Conservation (phyloP, 139 green algal species). For the Chlamydomonas incerta region DNA sequence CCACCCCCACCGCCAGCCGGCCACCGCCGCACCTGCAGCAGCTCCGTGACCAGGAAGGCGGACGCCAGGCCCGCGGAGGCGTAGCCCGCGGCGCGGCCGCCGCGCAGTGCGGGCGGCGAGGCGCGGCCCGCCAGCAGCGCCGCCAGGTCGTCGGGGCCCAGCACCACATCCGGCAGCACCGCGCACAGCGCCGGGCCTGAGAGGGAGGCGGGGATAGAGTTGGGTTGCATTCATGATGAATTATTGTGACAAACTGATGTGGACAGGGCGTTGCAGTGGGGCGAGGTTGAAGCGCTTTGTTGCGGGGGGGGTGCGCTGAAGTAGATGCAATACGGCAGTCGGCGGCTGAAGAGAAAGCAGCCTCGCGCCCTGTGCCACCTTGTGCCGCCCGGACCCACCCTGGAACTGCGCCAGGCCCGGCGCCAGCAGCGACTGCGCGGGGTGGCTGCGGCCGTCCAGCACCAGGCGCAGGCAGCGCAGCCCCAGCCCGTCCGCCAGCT, state of each 20-base stretch:
- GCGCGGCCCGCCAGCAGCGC: constrained; percentile 32
- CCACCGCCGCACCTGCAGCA: constrained; percentile 42
- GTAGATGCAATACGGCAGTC: too few species aligned
- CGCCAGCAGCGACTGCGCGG: constrained; percentile 65
- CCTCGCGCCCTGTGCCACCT: too few species aligned
- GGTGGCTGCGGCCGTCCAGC: constrained; percentile 63
- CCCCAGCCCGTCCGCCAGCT: constrained; percentile 66
- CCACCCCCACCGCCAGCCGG: neutral
- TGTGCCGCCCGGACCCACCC: neutral
- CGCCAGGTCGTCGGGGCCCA: constrained; percentile 56
- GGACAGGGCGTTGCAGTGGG: too few species aligned
- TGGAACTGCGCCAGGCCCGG: constrained; percentile 71
- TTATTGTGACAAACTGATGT: too few species aligned
- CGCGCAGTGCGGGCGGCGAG: neutral
- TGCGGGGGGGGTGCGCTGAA: too few species aligned
- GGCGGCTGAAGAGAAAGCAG: too few species aligned
- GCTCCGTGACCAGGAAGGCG: constrained; percentile 64
- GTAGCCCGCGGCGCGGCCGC: constrained; percentile 42
- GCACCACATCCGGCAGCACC: constrained; percentile 52
- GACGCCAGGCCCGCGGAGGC: constrained; percentile 54
- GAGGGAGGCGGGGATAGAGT: too few species aligned
- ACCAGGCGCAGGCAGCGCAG: constrained; percentile 50
- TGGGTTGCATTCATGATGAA: too few species aligned
- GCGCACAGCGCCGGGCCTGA: constrained; percentile 74
- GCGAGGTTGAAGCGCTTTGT: too few species aligned